Evolutionary conservation across 805 yeast species (phyloP).

Genomic region (Spathaspora girioi): DNA sequence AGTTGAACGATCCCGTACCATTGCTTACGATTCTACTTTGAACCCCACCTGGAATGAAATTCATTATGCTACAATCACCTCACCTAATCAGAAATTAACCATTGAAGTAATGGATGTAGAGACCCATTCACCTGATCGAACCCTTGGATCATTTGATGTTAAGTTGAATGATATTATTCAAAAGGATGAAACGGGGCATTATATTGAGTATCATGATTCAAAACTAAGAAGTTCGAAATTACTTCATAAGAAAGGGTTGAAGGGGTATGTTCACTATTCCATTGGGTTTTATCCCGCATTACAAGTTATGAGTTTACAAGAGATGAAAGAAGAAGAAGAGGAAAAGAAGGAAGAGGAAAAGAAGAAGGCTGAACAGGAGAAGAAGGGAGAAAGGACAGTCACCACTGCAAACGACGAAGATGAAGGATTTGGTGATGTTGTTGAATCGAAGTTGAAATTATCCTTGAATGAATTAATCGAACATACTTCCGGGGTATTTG

Average conservation of each 20-base stretch:
- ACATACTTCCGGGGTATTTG: conserved; percentile 73
- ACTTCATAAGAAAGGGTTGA: conserved; percentile 73
- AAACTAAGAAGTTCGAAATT: conserved; percentile 59
- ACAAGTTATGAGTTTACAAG: conserved; percentile 76
- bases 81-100: conserved; percentile 76
- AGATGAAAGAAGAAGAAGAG: conserved; percentile 54
- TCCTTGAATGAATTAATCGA: conserved; percentile 54
- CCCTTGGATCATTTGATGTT: conserved; percentile 79
- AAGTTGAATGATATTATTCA: conserved; percentile 64
- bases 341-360: conserved; percentile 30
- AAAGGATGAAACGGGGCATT: conserved; percentile 61
- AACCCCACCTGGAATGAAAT: conserved; percentile 86
- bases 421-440: conserved; percentile 33
- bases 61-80: conserved; percentile 76
- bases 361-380: conserved; percentile 28
- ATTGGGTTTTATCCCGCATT: conserved; percentile 80
- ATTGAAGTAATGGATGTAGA: conserved; percentile 93
- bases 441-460: conserved; percentile 44
- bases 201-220: conserved; percentile 53
- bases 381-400: conserved; percentile 11
- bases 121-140: conserved; percentile 71
- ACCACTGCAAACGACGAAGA: conserved; percentile 23
- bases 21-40: conserved; percentile 58
- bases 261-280: conserved; percentile 73
- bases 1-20: conserved; percentile 72